These are phyloP conservation scores for Solanum corneliomulleri DNA, from an alignment of 257 asterid species.

Conservation along the genomic window DNA sequence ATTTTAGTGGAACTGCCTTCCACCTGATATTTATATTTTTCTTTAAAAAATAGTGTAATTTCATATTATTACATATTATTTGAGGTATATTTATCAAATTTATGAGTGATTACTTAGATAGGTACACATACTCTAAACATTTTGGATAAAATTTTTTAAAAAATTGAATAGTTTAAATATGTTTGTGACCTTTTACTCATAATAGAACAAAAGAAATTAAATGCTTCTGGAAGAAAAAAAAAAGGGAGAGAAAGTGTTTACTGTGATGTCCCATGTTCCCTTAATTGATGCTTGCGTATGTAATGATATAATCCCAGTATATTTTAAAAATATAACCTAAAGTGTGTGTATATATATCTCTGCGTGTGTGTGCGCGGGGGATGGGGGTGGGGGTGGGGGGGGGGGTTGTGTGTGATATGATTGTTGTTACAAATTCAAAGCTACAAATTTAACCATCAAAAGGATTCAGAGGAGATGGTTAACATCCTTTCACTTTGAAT, in stretches of 20 bases:
- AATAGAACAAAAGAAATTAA: too few relatives aligned
- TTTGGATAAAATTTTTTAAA: background rate
- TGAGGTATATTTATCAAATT: background rate
- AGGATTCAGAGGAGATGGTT: background rate
- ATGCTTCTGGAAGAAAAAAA: too few relatives aligned
- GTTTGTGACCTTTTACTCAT: too few relatives aligned
- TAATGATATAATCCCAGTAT: background rate
- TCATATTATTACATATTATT: too few relatives aligned
- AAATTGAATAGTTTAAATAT: background rate
- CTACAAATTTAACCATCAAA: background rate
- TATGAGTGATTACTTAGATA: background rate
- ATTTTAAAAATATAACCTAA: background rate
- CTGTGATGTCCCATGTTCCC: background rate
- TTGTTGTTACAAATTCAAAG: background rate
- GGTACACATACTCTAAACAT: background rate
- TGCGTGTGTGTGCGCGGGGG: too few relatives aligned
- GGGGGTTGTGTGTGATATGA: background rate
- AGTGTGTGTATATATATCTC: background rate
- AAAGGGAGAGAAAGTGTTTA: background rate
- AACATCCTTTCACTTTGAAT: background rate
- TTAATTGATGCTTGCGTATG: background rate
- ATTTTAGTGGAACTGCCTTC: accelerated
- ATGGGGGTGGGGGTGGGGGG: too few relatives aligned
- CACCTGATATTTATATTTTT: too few relatives aligned
- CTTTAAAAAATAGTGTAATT: too few relatives aligned